phyloP scores from a whole-genome alignment of 2,329 filamentous ascomycete species.

The Cercospora citrullina region DNA sequence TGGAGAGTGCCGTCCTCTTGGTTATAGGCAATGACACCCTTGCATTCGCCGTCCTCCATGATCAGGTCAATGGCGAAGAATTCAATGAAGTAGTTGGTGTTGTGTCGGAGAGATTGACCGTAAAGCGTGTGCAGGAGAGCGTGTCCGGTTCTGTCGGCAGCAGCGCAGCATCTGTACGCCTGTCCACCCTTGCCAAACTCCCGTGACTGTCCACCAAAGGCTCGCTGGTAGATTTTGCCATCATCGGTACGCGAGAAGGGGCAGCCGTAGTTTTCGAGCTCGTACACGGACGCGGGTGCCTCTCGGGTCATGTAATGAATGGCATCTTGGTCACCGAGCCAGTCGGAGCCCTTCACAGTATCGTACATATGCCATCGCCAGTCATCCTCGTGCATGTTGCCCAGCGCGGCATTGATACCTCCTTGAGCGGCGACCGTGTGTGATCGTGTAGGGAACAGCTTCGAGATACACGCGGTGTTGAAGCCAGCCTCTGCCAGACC shows the following conservation, averaged over 20 bases:
- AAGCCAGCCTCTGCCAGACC: conserved; percentile 85
- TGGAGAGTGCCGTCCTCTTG: conserved; percentile 98
- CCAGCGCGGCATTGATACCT: conserved; percentile 83
- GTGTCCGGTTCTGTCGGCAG: conserved; percentile 94
- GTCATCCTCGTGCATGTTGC: conserved; percentile 97
- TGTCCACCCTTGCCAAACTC: conserved; percentile 96
- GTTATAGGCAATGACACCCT: conserved; percentile 96
- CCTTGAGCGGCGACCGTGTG: conserved; percentile 77
- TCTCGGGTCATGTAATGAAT: conserved; percentile 99
- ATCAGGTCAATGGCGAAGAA: conserved; percentile 96
- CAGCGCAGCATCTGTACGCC: conserved; percentile 95
- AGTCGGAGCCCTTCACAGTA: conserved; percentile 96
- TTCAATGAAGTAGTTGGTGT: conserved; percentile 99
- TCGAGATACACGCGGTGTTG: conserved; percentile 83
- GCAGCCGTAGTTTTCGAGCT: conserved; percentile 96
- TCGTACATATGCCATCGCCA: conserved; percentile 99
- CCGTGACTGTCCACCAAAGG: conserved; percentile 95
- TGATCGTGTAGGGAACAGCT: conserved; percentile 82
- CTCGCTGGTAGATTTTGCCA: conserved; percentile 97
- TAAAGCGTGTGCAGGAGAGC: conserved; percentile 98
- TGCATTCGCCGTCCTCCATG: conserved; percentile 96
- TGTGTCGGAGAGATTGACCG: conserved; percentile 93
- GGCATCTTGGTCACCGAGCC: conserved; percentile 94
- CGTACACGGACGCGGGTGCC: conserved; percentile 85
- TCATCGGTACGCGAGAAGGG: conserved; percentile 96